Evolutionary conservation across 2,329 filamentous ascomycete species (phyloP), one percentile per base, ranked within the genome.

Genomic region (Stagonosporopsis vannaccii): DNA sequence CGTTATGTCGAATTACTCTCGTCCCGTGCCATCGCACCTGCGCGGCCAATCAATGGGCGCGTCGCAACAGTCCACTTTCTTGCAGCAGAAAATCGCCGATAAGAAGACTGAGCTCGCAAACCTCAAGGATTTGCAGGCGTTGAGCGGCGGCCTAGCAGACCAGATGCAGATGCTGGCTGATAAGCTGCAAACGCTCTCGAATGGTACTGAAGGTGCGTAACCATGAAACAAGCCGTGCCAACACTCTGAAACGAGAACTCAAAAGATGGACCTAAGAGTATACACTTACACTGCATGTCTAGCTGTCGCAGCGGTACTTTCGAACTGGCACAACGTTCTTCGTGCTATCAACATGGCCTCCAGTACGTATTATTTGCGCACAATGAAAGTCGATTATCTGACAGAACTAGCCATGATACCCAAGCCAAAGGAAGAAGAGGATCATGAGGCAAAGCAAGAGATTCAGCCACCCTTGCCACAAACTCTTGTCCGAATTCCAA

Each of bases 281-380:
- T 7, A 20, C 19, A 36, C 49, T 40, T 60, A 58, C 32, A 36
- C 32, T 35, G 44, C 9, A 25, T n/a, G 13, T 37, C 23, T 37
- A 92, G 90, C 90, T 58, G 91, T 96, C 68, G 91, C 91, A 35
- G 85, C 88, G n/a, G 91, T 96, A 20, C 81, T 96, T 72, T 85
- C 88, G 49, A 96, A 95, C 74, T 96, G 91, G 91, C 89, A 93
- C 75, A 93, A 91, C 67, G 91, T 96, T 62, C 82, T 96, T 58
- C 84, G 89, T 62, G 90, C 90, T 37, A 93, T 96, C 70, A 90
- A 90, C 70, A 93, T 95, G 90, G 91, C 91, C 59, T 93, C 90
- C 58, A 84, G 90, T 93, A 82, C 70, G 86, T 79, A 25, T 20
- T 26, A 17, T 51, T n/a, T 35, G n/a, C 25, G 6, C 28, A 11